phyloP scores from a whole-genome alignment of 2,329 filamentous ascomycete species.

The Pseudomassariella vexata region DNA sequence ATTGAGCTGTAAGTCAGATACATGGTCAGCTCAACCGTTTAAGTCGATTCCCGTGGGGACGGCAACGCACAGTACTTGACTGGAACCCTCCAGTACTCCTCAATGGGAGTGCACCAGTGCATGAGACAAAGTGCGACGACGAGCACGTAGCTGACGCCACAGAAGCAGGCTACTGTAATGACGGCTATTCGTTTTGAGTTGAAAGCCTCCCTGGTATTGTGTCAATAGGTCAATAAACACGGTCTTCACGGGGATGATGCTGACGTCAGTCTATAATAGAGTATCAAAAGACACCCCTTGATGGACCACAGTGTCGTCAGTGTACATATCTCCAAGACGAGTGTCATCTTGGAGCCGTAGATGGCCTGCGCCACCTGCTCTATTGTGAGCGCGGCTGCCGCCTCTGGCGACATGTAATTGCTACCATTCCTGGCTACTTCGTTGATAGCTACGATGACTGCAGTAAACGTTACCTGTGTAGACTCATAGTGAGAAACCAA shows the following conservation, averaged over 20 bases:
- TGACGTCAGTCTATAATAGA: constrained; percentile 50
- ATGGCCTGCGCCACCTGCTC: constrained; percentile 33
- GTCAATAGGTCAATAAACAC: not conserved
- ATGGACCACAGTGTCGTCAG: constrained; percentile 50
- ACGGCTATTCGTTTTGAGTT: constrained; percentile 42
- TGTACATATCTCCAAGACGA: constrained; percentile 58
- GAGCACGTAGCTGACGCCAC: constrained; percentile 38
- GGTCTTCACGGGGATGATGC: constrained; percentile 8
- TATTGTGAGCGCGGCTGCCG: constrained; percentile 38
- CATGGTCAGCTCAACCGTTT: constrained; percentile 3
- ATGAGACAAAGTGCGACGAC: constrained; percentile 44
- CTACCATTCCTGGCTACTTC: constrained; percentile 49
- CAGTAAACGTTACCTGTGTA: constrained; percentile 42
- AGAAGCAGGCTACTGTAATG: constrained; percentile 40
- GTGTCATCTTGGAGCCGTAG: constrained; percentile 55
- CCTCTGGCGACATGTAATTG: constrained; percentile 50
- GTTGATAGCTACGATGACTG: constrained; percentile 49
- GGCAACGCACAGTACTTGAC: constrained; percentile 35
- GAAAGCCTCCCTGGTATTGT: constrained; percentile 33
- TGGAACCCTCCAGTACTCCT: constrained; percentile 52
- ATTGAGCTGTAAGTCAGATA: constrained; percentile 38
- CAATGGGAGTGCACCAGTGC: constrained; percentile 52
- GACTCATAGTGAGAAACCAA: constrained; percentile 7
- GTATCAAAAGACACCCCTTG: constrained; percentile 51
- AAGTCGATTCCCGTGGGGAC: not conserved